Base-by-base conservation (phyloP, 352 stramenopile genomes). In the Globisporangium cederbergense region DNA sequence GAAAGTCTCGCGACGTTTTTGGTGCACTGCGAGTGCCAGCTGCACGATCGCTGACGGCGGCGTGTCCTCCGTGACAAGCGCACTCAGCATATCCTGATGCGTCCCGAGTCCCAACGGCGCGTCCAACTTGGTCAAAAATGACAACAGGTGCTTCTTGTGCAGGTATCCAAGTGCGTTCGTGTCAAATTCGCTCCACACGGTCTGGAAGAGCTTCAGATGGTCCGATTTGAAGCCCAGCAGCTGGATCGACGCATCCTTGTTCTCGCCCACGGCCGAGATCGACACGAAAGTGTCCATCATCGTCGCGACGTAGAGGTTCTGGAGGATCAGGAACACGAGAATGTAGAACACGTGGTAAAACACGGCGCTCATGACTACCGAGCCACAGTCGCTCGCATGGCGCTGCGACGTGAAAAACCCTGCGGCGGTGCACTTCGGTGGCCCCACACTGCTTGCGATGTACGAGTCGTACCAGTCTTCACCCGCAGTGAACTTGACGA, bases 401-500 rank as follows among this genome's bases (percentile, higher is more conserved):
- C 57, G 58, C 8, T 59, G 63, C 20, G 71, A 34, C 1, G 46
- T 57, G 20, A 74, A 81, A 14, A 67, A 70, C 1, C 70, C 73
- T 10, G 73, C 78, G 4, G 80, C 64, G 2, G 89, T 81, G 67
- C 86, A 93, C 42, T 81, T 76, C 0, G 86, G 84, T 8, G 72
- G 64, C 9, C 61, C 60, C 5, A 91, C 81, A 64, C 79, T 90
- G 49, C 80, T 89, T 9, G 86, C 81, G 42, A 83, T 73, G 58
- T 91, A 91, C 14, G 83, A 85, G 49, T 90, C 83, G 54, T 86
- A 95, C 86, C 86, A 95, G 56, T 93, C 84, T 72, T 95, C 86
- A 8, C 86, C 86, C 0, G 83, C 83, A 4, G 84, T 84, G 68
- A 93, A 93, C 56, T 93, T 93, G 34, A 93, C 83, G 64, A 93